Conservation (phyloP, 176 grass and related monocot species). For the Rhipidocladum racemiflorum region DNA sequence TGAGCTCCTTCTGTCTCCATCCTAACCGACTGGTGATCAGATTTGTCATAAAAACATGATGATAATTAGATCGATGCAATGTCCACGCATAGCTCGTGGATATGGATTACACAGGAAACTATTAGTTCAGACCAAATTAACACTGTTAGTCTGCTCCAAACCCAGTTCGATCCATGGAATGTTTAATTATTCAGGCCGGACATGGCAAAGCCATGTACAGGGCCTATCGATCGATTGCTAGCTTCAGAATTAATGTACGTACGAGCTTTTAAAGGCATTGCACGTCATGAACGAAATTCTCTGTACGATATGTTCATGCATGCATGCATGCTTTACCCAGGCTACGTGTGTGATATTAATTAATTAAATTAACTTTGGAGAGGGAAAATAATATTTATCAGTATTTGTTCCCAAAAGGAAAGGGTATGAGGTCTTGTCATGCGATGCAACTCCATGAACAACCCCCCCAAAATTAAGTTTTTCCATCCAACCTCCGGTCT, state of each 20-base stretch:
- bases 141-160: not conserved
- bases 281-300: not conserved
- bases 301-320: not conserved
- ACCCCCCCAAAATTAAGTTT: not conserved
- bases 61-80: not conserved
- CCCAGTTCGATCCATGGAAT: not conserved
- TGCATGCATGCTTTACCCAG: not conserved
- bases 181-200: not conserved
- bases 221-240: not conserved
- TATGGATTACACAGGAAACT: not conserved
- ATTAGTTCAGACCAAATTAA: not conserved
- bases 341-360: not conserved
- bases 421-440: not conserved
- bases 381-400: not conserved
- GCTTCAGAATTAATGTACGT: not conserved
- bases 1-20: not conserved
- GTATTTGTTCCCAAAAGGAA: not conserved
- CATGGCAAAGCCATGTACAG: not conserved
- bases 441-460: conserved; percentile 5
- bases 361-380: not conserved
- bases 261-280: not conserved
- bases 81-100: not conserved
- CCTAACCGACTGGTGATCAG: not conserved
- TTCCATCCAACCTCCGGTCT: not conserved
- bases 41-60: not conserved